Base-by-base conservation (phyloP, 805 yeast species). In the Starmerella bombicola region DNA sequence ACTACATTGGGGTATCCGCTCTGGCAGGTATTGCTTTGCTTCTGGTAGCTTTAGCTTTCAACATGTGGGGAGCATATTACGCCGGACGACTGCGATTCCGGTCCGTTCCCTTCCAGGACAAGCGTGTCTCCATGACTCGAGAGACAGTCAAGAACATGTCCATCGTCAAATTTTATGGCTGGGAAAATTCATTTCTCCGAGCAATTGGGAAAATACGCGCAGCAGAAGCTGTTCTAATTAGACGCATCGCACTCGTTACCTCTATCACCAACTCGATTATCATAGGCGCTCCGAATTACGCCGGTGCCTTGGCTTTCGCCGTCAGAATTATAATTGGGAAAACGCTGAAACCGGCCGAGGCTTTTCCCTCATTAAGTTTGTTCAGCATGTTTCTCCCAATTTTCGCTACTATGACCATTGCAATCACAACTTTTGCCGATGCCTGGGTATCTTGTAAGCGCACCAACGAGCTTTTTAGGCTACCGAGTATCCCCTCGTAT, bases 131-230 rank as follows among this genome's bases (percentile, higher is more conserved):
- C 36, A 66, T 73, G 40, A 74, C 82, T 59, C 78, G 80, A 50
- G 96, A 85, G 58, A 71, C 82, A 25, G 63, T 86, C 48, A 74
- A 70, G 53, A 74, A 79, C 50, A 71, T 86, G 67, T 80, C 78
- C 55, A 70, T 78, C 59, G 80, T 85, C 58, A 85, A 86, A 62
- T 80, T 71, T 57, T 85, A 84, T 58, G 80, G 93, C 1, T 85
- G 95, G 95, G 95, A 86, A 62, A 67, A 66, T 25, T 82, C 95
- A 0, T 85, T 82, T 55, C 64, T 66, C 37, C 57, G 66, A 9
- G 63, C 67, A 36, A 68, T 86, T 29, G 12, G 19, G 2, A 22
- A 19, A 3, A 37, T 33, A 3, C 41, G 50, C 3, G 25, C 26
- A n/a, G 4, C 22, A 3, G 50, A 46, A 26, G 30, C 44, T 10